Evolutionary conservation across 495 filamentous ascomycete genomes (phyloP).

Genomic region (Neurospora africana): DNA sequence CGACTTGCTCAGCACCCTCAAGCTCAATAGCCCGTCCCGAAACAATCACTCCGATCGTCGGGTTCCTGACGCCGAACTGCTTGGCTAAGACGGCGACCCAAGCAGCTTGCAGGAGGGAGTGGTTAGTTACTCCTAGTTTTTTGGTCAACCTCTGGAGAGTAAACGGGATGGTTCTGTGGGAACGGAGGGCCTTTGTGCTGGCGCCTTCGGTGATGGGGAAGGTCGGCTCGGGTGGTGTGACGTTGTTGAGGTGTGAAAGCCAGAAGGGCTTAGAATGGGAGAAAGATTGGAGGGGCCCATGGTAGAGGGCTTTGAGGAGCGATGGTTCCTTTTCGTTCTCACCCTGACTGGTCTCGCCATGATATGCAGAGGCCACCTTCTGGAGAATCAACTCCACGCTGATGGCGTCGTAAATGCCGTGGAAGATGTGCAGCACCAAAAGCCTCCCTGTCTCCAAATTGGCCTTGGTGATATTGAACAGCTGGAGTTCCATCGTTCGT

Average conservation of each 20-base stretch:
- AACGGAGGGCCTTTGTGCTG: constrained; percentile 5
- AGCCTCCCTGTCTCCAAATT: constrained; percentile 17
- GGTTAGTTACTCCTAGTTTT: constrained; percentile 58
- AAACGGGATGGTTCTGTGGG: constrained; percentile 15
- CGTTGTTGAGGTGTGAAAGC: constrained; percentile 43
- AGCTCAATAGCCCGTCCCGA: constrained; percentile 60
- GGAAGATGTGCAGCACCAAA: constrained; percentile 61
- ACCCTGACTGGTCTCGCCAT: not conserved
- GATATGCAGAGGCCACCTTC: constrained; percentile 41
- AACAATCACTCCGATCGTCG: constrained; percentile 54
- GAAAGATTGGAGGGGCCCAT: constrained; percentile 47
- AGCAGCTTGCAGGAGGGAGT: constrained; percentile 60
- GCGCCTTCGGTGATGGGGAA: constrained; percentile 7
- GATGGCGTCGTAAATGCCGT: constrained; percentile 81
- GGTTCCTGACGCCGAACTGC: constrained; percentile 16
- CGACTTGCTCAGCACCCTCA: constrained; percentile 52
- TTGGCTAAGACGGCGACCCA: constrained; percentile 49
- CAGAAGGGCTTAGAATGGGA: constrained; percentile 56
- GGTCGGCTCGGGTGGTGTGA: constrained; percentile 22
- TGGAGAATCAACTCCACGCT: constrained; percentile 59
- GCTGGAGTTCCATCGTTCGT: constrained; percentile 12
- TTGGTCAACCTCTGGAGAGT: constrained; percentile 37
- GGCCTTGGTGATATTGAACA: constrained; percentile 32
- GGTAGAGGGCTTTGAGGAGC: constrained; percentile 42
- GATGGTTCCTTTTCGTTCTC: constrained; percentile 14